Evolutionary conservation across 768 basidiomycete genomes (phyloP).

Genomic region (Tylopilus sp.): DNA sequence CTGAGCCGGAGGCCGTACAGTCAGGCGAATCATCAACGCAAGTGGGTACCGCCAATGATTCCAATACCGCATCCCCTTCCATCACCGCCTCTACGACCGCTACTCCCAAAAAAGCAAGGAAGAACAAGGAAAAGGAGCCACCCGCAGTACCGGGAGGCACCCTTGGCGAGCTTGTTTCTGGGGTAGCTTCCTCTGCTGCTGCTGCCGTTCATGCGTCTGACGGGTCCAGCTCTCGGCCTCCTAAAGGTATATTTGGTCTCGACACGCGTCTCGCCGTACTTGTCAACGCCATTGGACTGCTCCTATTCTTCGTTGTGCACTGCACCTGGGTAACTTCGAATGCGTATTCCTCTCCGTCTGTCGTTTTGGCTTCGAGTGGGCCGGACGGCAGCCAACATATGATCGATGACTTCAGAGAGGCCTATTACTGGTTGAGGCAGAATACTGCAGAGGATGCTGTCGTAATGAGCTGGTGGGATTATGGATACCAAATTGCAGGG

Average conservation of each 20-base stretch:
- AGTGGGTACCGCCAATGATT: neutral
- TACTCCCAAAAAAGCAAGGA: conserved; percentile 45
- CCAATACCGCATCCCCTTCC: conserved; percentile 21
- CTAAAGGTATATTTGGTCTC: conserved; percentile 74
- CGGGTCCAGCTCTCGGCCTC: conserved; percentile 10
- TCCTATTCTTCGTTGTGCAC: conserved; percentile 90
- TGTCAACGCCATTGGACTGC: conserved; percentile 69
- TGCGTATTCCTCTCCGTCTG: conserved; percentile 97
- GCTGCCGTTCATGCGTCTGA: conserved; percentile 22
- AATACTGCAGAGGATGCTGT: conserved; percentile 92
- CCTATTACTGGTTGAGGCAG: conserved; percentile 97
- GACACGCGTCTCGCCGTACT: conserved; percentile 80
- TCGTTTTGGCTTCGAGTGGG: conserved; percentile 79
- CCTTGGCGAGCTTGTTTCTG: conserved; percentile 41
- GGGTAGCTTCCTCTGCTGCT: conserved; percentile 33
- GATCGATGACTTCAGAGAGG: conserved; percentile 99
- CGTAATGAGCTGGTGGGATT: conserved; percentile 99
- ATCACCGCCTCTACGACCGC: conserved; percentile 30
- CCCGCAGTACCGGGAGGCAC: conserved; percentile 33
- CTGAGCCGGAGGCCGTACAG: conserved; percentile 49
- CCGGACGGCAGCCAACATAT: conserved; percentile 88
- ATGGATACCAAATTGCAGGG: conserved; percentile 98
- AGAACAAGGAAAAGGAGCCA: conserved; percentile 56
- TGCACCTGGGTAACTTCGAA: conserved; percentile 95
- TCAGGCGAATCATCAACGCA: conserved; percentile 7